Base-by-base conservation (phyloP, 306 rosid species). In the Ziziphus jujuba region DNA sequence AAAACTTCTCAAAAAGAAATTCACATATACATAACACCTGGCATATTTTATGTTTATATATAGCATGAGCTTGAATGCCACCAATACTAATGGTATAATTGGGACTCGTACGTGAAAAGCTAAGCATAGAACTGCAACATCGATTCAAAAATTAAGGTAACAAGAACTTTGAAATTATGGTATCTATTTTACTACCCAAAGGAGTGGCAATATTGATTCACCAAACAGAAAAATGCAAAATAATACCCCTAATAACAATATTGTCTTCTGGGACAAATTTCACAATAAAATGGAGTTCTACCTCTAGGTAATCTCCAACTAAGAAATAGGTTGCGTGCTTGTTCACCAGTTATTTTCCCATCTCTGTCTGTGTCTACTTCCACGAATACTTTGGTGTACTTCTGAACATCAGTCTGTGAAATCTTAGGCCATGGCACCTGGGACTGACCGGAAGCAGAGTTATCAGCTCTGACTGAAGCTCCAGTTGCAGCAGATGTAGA, bases 261-360 rank as follows among this genome's bases (percentile, higher is more conserved):
- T 4, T 28, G 33, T 28, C 33, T 28, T 28, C 33, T 28, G 33
- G 8, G 17, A 5, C 28, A 58, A 21, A 63, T 23, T 56, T 12
- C 55, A 62, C 15, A 51, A 45, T 34, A 33, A 59, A 59, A 58
- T 65, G 25, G 38, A 72, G 74, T 71, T 72, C 77, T 80, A 95
- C 99, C 99, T 85, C 95, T 87, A 54, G 97, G 96, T 70, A 95
- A 62, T 76, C 85, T 82, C 99, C 99, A 95, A 84, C 91, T 91
- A 59, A 95, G 79, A 72, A 95, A 95, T 83, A 95, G 81, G 83
- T 88, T 86, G 31, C 87, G 96, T 0, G 99, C 97, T 80, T 95
- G 96, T 59, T 85, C 89, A 77, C 97, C 99, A 3, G 92, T 95
- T 63, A 95, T 91, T 82, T 87, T 95, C 63, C 97, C 99, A 77